Evolutionary conservation across 2,329 filamentous ascomycete species (phyloP), one percentile per base, ranked within the genome.

Genomic region (Colletotrichum orchidophilum): DNA sequence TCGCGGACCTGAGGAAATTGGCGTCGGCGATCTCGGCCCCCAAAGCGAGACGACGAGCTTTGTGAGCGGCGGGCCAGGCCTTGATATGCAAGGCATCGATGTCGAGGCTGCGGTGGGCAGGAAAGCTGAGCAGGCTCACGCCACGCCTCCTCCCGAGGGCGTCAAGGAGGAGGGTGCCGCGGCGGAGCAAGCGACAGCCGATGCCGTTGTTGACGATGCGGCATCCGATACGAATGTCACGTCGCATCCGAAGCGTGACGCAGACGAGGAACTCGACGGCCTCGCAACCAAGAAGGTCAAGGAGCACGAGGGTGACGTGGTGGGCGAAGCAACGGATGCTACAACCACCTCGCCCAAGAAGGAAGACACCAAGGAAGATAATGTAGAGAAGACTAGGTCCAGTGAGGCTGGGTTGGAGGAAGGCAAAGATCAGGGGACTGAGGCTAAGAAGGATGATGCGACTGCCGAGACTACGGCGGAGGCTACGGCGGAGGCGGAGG

Each of bases 11-110:
- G 90, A 94, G 33, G 88, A 94, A 75, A 93, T 98, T 61, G 96
- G 95, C 5, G 90, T 95, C 70, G 91, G 94, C 75, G 96, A 99
- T 78, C 93, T 94, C 74, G 96, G 96, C 0, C 91, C 93, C 11
- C 95, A 94, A 81, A 82, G 74, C 63, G 83, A 81, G 64, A 83
- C 79, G 18, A 83, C 80, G 50, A 81, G 78, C 61, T 80, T 80
- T 68, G 77, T 82, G 26, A 29, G 13, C 21, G 80, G 84, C 66
- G 80, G 83, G 54, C 78, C 77, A 39, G 79, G 82, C 46, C 75
- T 87, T n/a, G 83, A 84, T 58, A 86, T 87, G 80, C 84, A 86
- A 63, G 86, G 84, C 13, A 89, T 91, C 71, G 87, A 91, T 75
- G 80, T 91, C 26, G 88, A 90, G 76, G 88, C 88, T 24, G 89